Evolutionary conservation across 1,139 yeast species (phyloP).

Genomic region (Suhomyces kunorum): DNA sequence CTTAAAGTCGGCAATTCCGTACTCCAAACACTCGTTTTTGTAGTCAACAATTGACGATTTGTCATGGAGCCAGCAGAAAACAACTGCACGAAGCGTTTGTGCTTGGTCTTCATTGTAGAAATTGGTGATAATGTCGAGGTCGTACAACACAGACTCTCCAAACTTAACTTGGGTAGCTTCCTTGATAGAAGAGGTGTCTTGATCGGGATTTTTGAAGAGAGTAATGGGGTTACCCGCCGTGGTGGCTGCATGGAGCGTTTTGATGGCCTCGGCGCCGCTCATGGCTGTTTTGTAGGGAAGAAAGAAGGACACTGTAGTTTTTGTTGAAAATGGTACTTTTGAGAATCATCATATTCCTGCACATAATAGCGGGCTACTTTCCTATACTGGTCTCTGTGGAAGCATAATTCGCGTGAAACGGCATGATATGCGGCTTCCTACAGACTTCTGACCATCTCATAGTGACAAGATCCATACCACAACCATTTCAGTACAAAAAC

Average conservation of each 20-base stretch:
- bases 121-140: slow-evolving; percentile 52
- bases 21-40: slow-evolving; percentile 67
- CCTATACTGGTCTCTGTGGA: background rate
- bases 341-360: slow-evolving; percentile 12
- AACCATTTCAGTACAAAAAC: no score
- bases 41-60: slow-evolving; percentile 83
- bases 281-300: slow-evolving; percentile 2
- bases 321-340: no score
- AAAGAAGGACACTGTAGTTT: background rate
- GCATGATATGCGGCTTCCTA: background rate
- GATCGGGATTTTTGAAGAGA: slow-evolving; percentile 24
- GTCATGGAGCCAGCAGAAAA: slow-evolving; percentile 78
- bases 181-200: slow-evolving; percentile 27
- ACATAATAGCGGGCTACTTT: background rate
- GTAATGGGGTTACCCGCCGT: slow-evolving; percentile 26
- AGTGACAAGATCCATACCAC: no score
- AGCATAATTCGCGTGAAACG: background rate
- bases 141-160: slow-evolving; percentile 26
- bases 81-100: slow-evolving; percentile 61
- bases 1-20: slow-evolving; percentile 68
- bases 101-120: slow-evolving; percentile 55
- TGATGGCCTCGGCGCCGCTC: slow-evolving; percentile 17
- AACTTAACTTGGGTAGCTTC: slow-evolving; percentile 41
- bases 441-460: no score
- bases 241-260: slow-evolving; percentile 24